Evolutionary conservation across 257 asterid genomes (phyloP).

Genomic region (Solanum chiquidenum): DNA sequence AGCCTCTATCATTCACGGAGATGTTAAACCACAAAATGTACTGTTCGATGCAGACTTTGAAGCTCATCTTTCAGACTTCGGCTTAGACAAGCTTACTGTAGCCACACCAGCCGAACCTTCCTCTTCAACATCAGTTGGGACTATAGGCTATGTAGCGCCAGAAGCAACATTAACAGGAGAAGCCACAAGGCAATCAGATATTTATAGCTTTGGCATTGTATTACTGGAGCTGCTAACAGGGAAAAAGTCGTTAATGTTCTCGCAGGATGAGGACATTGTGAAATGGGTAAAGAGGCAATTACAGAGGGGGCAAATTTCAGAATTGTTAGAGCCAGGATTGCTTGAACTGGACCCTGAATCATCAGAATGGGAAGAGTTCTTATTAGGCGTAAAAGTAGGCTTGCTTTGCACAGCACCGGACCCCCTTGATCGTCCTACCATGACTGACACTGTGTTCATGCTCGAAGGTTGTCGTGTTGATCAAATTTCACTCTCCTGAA

Average conservation of each 20-base stretch:
- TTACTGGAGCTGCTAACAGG: constrained; percentile 57
- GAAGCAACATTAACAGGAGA: constrained; percentile 36
- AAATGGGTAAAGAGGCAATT: constrained; percentile 68
- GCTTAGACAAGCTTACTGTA: constrained; percentile 42
- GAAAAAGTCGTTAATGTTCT: constrained; percentile 59
- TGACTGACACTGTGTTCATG: constrained; percentile 69
- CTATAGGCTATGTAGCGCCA: constrained; percentile 52
- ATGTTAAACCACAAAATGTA: constrained; percentile 56
- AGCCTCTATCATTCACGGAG: constrained; percentile 46
- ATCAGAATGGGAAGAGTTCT: constrained; percentile 73
- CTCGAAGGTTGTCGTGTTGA: constrained; percentile 66
- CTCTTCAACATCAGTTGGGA: constrained; percentile 39
- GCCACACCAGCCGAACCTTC: constrained; percentile 33
- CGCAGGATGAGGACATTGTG: constrained; percentile 54
- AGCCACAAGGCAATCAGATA: constrained; percentile 39
- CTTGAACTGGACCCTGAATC: constrained; percentile 76
- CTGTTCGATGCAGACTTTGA: constrained; percentile 72
- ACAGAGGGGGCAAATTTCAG: constrained; percentile 68
- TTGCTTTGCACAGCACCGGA: constrained; percentile 67
- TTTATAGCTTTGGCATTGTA: constrained; percentile 66
- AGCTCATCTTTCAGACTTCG: constrained; percentile 63
- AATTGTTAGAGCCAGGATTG: constrained; percentile 58
- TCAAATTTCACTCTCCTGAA: constrained; percentile 43
- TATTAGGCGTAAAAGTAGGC: constrained; percentile 69
- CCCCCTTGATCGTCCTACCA: constrained; percentile 56